These are phyloP conservation scores for Chaetoceros muelleri DNA, from an alignment of 108 stramenopile genomes.

Conservation along the genomic window DNA sequence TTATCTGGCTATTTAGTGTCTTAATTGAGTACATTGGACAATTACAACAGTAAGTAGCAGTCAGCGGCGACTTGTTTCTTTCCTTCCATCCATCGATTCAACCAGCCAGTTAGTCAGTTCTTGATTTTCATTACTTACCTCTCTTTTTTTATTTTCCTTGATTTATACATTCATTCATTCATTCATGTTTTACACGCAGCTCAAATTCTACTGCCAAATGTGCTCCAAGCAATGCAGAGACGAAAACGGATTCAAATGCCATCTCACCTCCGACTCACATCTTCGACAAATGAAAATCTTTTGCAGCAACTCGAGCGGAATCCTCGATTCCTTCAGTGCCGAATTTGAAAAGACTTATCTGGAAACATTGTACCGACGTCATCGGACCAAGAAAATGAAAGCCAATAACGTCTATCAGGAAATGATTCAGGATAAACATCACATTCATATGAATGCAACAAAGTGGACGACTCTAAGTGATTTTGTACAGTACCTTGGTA, in stretches of 20 bases:
- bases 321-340: constrained; percentile 59
- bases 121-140: too few species aligned
- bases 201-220: constrained; percentile 78
- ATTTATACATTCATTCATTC: background rate
- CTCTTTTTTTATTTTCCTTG: too few species aligned
- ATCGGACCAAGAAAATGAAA: constrained; percentile 86
- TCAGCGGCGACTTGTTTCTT: too few species aligned
- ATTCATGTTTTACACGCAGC: constrained; percentile 7
- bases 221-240: constrained; percentile 97
- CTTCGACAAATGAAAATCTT: constrained; percentile 95
- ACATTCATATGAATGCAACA: constrained; percentile 99
- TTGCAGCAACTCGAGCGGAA: constrained; percentile 67
- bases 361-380: constrained; percentile 77
- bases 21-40: background rate
- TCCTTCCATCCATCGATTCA: too few species aligned
- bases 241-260: constrained; percentile 98
- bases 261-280: constrained; percentile 91
- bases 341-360: constrained; percentile 87
- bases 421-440: constrained; percentile 92
- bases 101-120: too few species aligned
- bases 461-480: constrained; percentile 89
- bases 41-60: background rate
- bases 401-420: constrained; percentile 98
- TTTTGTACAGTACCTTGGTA: constrained; percentile 96
- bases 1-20: too few species aligned